These are phyloP conservation scores for Teunomyces aglyptinius DNA, from an alignment of 805 yeast genomes.

Conservation along the genomic window DNA sequence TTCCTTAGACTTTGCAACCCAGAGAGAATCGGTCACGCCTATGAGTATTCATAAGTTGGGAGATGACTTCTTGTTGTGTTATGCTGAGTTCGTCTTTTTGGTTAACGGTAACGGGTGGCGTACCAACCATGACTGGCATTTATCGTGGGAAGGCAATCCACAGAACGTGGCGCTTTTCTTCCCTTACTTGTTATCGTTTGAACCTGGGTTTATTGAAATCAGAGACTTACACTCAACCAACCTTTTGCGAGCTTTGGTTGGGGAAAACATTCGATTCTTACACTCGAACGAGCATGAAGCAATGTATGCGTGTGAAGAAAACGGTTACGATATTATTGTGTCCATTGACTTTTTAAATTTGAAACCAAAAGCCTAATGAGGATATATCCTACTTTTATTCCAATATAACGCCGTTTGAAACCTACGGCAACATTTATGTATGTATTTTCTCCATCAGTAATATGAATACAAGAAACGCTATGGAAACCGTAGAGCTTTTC, in stretches of 20 bases:
- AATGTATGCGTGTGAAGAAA: slow-evolving; percentile 85
- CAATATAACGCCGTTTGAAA: not conserved
- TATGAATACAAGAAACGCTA: not conserved
- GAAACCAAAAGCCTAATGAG: slow-evolving; percentile 28
- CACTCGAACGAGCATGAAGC: slow-evolving; percentile 93
- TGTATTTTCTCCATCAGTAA: not conserved
- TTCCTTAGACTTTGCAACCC: slow-evolving; percentile 88
- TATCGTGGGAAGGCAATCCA: slow-evolving; percentile 96
- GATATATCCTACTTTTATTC: not conserved
- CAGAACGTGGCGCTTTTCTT: slow-evolving; percentile 90
- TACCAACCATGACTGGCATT: slow-evolving; percentile 87
- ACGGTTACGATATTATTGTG: slow-evolving; percentile 89
- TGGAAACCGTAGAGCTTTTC: not conserved
- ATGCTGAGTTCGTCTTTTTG: slow-evolving; percentile 90
- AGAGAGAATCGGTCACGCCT: slow-evolving; percentile 75
- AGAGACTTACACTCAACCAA: slow-evolving; percentile 88
- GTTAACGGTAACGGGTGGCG: slow-evolving; percentile 97
- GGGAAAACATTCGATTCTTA: slow-evolving; percentile 85
- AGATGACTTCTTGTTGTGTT: slow-evolving; percentile 76
- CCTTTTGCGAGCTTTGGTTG: slow-evolving; percentile 81
- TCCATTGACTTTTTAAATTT: slow-evolving; percentile 83
- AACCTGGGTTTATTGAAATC: slow-evolving; percentile 84
- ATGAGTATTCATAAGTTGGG: slow-evolving; percentile 89
- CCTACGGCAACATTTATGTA: not conserved
- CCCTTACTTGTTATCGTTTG: slow-evolving; percentile 91